Base-by-base conservation (phyloP, 2,329 filamentous ascomycete genomes). In the Aspergillus hortae region DNA sequence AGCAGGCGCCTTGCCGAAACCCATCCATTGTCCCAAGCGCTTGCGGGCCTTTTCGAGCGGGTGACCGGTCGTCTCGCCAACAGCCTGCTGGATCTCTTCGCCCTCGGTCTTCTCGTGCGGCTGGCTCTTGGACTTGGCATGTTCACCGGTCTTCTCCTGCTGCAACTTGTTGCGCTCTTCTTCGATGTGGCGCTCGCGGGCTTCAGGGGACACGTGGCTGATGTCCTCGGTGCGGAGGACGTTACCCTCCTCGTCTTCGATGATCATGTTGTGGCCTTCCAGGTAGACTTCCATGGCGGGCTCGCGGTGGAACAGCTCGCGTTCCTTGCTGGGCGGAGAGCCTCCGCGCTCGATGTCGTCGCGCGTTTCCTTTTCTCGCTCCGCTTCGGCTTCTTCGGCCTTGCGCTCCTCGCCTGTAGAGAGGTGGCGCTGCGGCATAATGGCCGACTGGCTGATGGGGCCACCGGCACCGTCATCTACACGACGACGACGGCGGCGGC, bases 361-460 rank as follows among this genome's bases (percentile, higher is more conserved):
- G 6, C 64, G 58, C 48, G 68, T 56, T 44, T 67, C 63, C 11
- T 61, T 55, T 49, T 69, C 56, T 46, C 56, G 62, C 15, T 56
- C 55, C 15, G 59, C 60, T 6, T 63, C 63, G 6, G 47, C 60
- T 33, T 51, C 59, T 33, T 65, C 48, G 71, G 62, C 14, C 67
- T 67, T 78, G 54, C 32, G 23, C 30, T 40, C 45, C 10, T 12
- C 14, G 30, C 35, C 44, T 12, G 35, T n/a, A 11, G 40, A 42
- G 4, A 62, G 59, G 52, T 63, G 67, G 55, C 63, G 72, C 44
- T 75, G 72, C 33, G 94, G 94, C 58, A 83, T 86, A 61, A 97
- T 96, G 21, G 94, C 94, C 33, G 92, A 96, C 65, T 95, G 86
- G 55, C 83, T 89, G 60, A 97, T 87, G 3, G 91, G 94, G 0